Percentiles rank a stretch among this genome's conserved stretches.
phyloP scores from a whole-genome alignment of 2,329 filamentous ascomycete genomes.

The Fusarium tanahbumbuense region DNA sequence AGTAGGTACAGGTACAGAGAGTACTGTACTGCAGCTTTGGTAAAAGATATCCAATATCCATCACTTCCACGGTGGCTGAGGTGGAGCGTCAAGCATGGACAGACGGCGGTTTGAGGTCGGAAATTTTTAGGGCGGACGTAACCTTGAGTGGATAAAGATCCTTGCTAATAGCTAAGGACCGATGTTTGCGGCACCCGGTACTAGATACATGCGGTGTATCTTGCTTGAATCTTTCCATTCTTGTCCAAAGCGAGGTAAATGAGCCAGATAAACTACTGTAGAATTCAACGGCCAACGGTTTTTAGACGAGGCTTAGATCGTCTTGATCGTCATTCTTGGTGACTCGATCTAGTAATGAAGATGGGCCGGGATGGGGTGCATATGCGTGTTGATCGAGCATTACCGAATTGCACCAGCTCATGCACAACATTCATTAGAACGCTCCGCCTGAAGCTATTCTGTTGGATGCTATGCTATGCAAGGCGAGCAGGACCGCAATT shows the following conservation, averaged over 20 bases:
- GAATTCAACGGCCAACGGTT: conserved; percentile 19
- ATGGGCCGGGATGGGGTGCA: conserved; percentile 18
- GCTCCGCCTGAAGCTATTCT: conserved; percentile 2
- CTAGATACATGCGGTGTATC: conserved; percentile 28
- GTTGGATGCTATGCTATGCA: conserved; percentile 17
- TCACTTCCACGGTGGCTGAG: conserved; percentile 36
- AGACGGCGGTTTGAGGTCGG: conserved; percentile 47
- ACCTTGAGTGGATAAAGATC: conserved; percentile 40
- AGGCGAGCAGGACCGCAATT: conserved; percentile 31
- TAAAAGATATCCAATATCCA: background rate
- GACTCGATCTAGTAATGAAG: conserved; percentile 19
- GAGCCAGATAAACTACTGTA: background rate
- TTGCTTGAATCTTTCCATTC: conserved; percentile 10
- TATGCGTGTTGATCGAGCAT: conserved; percentile 30
- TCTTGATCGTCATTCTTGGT: conserved; percentile 16
- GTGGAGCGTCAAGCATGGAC: conserved; percentile 41
- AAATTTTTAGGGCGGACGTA: conserved; percentile 47
- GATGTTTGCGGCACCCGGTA: conserved; percentile 39
- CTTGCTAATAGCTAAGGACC: conserved; percentile 22
- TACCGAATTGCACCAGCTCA: conserved; percentile 16
- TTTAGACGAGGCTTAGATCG: conserved; percentile 46
- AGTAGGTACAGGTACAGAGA: background rate
- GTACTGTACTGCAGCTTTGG: background rate
- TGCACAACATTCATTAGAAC: conserved; percentile 42
- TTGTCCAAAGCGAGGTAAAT: conserved; percentile 2